A percentile compares a stretch with the other conserved stretches of the same genome.
phyloP scores from a whole-genome alignment of 768 basidiomycete genomes.

The Dioszegia hungarica region DNA sequence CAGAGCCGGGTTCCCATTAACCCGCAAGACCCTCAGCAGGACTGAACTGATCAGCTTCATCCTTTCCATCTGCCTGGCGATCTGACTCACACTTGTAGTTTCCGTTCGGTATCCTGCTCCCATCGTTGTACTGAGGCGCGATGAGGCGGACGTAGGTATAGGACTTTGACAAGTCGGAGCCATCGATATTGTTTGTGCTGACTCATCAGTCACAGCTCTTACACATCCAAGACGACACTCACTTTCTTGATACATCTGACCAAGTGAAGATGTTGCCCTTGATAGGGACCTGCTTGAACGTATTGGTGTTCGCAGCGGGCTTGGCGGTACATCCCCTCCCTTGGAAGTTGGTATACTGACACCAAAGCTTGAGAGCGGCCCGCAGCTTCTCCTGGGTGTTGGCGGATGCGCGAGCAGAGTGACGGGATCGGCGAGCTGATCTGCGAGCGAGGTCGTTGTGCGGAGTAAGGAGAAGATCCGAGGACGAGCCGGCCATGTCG shows the following conservation, averaged over 20 bases:
- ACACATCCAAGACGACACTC: not conserved
- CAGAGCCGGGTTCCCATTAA: conserved; percentile 51
- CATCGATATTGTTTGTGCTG: conserved; percentile 3
- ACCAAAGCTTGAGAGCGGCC: conserved; percentile 10
- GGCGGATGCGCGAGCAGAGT: not conserved
- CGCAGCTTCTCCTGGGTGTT: conserved; percentile 3
- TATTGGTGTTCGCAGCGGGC: conserved; percentile 8
- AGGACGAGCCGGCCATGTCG: not conserved
- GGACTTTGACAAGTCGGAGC: not conserved
- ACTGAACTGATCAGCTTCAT: conserved; percentile 22
- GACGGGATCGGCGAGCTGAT: not conserved
- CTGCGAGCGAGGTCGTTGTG: not conserved
- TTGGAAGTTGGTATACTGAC: conserved; percentile 24
- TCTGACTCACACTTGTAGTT: conserved; percentile 50
- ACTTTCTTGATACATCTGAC: conserved; percentile 54
- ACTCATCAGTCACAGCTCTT: not conserved
- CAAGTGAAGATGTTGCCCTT: conserved; percentile 56
- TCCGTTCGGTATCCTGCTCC: conserved; percentile 52
- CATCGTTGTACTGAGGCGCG: conserved; percentile 45
- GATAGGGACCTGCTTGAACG: conserved; percentile 50
- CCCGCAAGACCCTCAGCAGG: conserved; percentile 52
- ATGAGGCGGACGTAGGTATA: conserved; percentile 3
- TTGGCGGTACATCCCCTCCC: conserved; percentile 16
- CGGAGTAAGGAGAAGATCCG: not conserved
- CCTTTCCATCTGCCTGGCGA: not conserved